Evolutionary conservation across 441 rosid genomes (phyloP).

Genomic region (Rhodomyrtus psidioides): DNA sequence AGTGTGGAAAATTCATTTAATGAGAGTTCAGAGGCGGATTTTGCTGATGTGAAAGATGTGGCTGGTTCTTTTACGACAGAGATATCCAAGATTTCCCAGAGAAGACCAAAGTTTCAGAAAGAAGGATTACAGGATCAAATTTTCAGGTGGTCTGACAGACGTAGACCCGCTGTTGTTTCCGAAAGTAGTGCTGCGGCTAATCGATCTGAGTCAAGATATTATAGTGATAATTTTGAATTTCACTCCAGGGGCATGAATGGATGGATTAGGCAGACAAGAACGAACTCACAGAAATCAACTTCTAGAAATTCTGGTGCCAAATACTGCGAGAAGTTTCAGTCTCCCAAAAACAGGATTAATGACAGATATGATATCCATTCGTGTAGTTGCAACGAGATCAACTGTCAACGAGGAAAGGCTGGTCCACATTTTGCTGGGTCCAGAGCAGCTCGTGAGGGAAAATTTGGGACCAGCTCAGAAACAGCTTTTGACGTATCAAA

Average conservation of each 20-base stretch:
- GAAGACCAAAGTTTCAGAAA: slow-evolving; percentile 45
- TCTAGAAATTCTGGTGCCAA: slow-evolving; percentile 43
- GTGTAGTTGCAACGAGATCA: slow-evolving; percentile 58
- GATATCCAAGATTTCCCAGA: slow-evolving; percentile 42
- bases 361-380: slow-evolving; percentile 57
- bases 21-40: slow-evolving; percentile 46
- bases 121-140: slow-evolving; percentile 45
- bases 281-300: slow-evolving; percentile 36
- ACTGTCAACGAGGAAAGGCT: slow-evolving; percentile 52
- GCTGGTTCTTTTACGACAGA: slow-evolving; percentile 36
- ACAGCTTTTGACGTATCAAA: slow-evolving; percentile 41
- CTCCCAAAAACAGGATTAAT: slow-evolving; percentile 33
- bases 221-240: slow-evolving; percentile 44
- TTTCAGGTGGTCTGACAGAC: slow-evolving; percentile 55
- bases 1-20: slow-evolving; percentile 29
- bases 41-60: slow-evolving; percentile 41
- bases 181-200: slow-evolving; percentile 38
- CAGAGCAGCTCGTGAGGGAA: slow-evolving; percentile 45
- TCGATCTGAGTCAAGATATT: slow-evolving; percentile 49
- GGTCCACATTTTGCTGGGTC: slow-evolving; percentile 41
- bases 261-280: slow-evolving; percentile 40
- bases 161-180: slow-evolving; percentile 32
- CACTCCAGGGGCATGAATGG: slow-evolving; percentile 49
- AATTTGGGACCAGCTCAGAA: slow-evolving; percentile 39
- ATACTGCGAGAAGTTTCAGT: slow-evolving; percentile 48